A percentile compares a stretch with the other conserved stretches of the same genome.
Evolutionary conservation across 768 basidiomycete species (phyloP).

Genomic region (Pleurotus platypus): DNA sequence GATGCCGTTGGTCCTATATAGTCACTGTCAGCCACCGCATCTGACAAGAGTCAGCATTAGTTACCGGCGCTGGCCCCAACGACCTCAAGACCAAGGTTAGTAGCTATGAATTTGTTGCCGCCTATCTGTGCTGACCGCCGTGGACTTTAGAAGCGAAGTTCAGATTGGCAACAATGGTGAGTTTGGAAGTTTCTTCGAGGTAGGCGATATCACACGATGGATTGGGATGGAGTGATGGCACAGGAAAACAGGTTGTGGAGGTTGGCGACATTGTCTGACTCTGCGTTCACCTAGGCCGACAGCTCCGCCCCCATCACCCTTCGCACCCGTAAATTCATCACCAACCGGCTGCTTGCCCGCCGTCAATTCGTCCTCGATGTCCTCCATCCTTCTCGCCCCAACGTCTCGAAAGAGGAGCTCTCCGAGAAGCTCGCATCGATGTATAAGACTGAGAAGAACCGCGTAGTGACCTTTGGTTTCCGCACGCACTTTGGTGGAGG

Average conservation of each 20-base stretch:
- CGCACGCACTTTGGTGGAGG: constrained; percentile 98
- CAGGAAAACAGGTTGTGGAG: neutral
- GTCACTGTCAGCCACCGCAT: constrained; percentile 34
- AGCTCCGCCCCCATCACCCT: constrained; percentile 85
- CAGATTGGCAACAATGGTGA: constrained; percentile 12
- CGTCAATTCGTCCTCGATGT: constrained; percentile 95
- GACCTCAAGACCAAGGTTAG: constrained; percentile 30
- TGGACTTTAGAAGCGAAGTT: constrained; percentile 12
- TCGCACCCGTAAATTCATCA: constrained; percentile 98
- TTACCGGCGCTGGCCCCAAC: constrained; percentile 34
- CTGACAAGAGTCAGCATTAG: constrained; percentile 6
- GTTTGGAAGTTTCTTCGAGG: neutral
- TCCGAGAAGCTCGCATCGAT: constrained; percentile 86
- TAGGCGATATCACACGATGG: neutral
- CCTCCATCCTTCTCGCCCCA: constrained; percentile 92
- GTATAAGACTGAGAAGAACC: constrained; percentile 91
- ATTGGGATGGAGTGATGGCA: neutral
- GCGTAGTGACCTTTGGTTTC: constrained; percentile 93
- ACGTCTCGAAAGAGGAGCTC: constrained; percentile 90
- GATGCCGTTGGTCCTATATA: constrained; percentile 40
- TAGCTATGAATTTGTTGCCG: neutral
- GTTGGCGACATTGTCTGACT: neutral
- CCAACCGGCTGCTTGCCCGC: constrained; percentile 94
- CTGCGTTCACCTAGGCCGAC: constrained; percentile 54
- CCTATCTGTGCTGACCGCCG: neutral